These are phyloP conservation scores for Papiliotrema nemorosa DNA, from an alignment of 1,284 basidiomycete species.

Conservation along the genomic window DNA sequence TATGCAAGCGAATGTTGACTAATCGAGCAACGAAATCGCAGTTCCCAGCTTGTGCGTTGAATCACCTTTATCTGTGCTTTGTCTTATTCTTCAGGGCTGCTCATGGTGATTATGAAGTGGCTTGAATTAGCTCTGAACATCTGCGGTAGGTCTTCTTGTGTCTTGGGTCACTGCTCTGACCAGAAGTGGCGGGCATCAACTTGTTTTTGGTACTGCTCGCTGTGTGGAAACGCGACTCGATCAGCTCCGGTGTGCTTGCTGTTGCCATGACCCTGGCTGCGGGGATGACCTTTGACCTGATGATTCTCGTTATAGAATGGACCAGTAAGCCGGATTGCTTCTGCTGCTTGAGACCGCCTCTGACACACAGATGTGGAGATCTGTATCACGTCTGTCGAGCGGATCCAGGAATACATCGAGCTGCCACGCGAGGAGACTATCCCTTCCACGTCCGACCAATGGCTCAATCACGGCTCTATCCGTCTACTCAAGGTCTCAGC, in stretches of 20 bases:
- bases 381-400: conserved; percentile 67
- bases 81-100: conserved; percentile 9
- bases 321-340: conserved; percentile 9
- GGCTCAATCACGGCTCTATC: conserved; percentile 48
- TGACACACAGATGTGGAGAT: conserved; percentile 17
- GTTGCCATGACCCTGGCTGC: conserved; percentile 16
- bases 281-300: conserved; percentile 1
- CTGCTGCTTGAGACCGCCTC: neutral
- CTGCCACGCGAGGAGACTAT: conserved; percentile 63
- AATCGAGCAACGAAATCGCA: conserved; percentile 15
- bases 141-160: conserved; percentile 5
- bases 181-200: conserved; percentile 12
- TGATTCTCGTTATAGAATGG: conserved; percentile 11
- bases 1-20: conserved; percentile 11
- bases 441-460: conserved; percentile 55
- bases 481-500: conserved; percentile 43
- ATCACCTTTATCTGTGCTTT: neutral
- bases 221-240: conserved; percentile 9
- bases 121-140: conserved; percentile 16
- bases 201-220: conserved; percentile 17
- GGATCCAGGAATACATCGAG: conserved; percentile 79
- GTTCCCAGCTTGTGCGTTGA: conserved; percentile 13
- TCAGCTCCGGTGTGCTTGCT: conserved; percentile 16
- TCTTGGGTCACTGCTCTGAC: neutral
- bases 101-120: conserved; percentile 18